These are phyloP conservation scores for Puccinia polysora DNA, from an alignment of 1,284 basidiomycete genomes.

Conservation along the genomic window DNA sequence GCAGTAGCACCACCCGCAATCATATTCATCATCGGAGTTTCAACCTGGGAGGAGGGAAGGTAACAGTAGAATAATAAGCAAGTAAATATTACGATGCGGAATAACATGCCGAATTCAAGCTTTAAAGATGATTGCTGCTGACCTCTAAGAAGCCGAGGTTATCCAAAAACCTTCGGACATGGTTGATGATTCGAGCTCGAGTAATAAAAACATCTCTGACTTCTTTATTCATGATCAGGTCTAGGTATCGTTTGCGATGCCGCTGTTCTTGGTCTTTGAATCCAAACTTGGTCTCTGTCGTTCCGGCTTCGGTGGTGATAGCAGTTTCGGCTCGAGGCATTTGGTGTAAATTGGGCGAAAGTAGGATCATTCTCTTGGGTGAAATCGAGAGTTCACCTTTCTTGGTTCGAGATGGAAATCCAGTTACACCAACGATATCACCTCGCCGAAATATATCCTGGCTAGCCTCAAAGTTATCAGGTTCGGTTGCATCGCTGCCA, in stretches of 20 bases:
- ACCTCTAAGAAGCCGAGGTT: conserved; percentile 85
- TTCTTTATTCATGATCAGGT: conserved; percentile 89
- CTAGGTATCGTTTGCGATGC: conserved; percentile 97
- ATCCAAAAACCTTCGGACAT: conserved; percentile 70
- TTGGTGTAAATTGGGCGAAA: conserved; percentile 93
- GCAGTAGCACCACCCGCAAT: conserved; percentile 95
- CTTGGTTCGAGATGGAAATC: conserved; percentile 84
- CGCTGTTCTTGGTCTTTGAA: conserved; percentile 94
- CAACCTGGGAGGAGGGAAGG: conserved; percentile 63
- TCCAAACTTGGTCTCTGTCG: conserved; percentile 55
- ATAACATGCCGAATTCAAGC: background rate
- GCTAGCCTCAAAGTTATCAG: conserved; percentile 65
- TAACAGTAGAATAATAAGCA: background rate
- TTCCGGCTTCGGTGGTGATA: conserved; percentile 44
- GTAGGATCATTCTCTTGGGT: conserved; percentile 74
- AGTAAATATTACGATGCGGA: background rate
- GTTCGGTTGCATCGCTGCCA: conserved; percentile 56
- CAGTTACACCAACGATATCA: conserved; percentile 89
- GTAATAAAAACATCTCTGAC: conserved; percentile 89
- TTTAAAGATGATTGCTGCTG: background rate
- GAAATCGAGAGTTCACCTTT: conserved; percentile 92
- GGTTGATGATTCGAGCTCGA: conserved; percentile 58
- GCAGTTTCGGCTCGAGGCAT: conserved; percentile 58
- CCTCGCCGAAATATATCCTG: conserved; percentile 90
- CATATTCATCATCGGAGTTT: conserved; percentile 98